phyloP scores from a whole-genome alignment of 257 asterid species.

The Petunia secreta region DNA sequence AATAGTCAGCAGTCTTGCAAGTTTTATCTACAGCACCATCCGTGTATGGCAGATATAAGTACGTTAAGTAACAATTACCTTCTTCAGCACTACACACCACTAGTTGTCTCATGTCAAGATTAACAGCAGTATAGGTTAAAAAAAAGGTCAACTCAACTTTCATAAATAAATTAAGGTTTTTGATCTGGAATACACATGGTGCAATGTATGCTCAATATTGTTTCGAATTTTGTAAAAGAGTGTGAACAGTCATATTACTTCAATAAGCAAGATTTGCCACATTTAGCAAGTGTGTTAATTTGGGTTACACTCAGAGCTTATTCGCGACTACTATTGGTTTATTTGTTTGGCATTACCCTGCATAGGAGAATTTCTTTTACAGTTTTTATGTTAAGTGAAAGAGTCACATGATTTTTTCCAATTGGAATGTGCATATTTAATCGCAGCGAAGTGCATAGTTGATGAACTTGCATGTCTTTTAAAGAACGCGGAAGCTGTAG shows the following conservation, averaged over 20 bases:
- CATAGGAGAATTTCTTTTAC: not conserved
- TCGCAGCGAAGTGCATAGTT: slow-evolving; percentile 58
- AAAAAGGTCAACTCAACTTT: not conserved
- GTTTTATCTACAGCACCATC: too few relatives aligned
- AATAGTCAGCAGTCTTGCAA: too few relatives aligned
- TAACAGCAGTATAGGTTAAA: not conserved
- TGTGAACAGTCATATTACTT: not conserved
- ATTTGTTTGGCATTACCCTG: not conserved
- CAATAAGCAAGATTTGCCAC: not conserved
- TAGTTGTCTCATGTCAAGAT: not conserved
- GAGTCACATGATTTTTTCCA: not conserved
- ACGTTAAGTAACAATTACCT: not conserved
- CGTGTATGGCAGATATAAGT: not conserved
- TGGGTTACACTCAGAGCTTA: not conserved
- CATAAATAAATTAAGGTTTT: not conserved
- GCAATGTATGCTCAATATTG: not conserved
- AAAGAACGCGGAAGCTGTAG: slow-evolving; percentile 45
- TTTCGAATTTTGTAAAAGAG: not conserved
- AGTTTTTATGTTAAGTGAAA: not conserved
- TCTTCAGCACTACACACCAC: not conserved
- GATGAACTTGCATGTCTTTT: slow-evolving; percentile 63
- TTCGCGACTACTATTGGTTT: not conserved
- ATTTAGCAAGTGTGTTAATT: not conserved
- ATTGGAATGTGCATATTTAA: not conserved
- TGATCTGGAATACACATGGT: not conserved